phyloP scores from a whole-genome alignment of 345 rosid species.

The Ceriops tagal region DNA sequence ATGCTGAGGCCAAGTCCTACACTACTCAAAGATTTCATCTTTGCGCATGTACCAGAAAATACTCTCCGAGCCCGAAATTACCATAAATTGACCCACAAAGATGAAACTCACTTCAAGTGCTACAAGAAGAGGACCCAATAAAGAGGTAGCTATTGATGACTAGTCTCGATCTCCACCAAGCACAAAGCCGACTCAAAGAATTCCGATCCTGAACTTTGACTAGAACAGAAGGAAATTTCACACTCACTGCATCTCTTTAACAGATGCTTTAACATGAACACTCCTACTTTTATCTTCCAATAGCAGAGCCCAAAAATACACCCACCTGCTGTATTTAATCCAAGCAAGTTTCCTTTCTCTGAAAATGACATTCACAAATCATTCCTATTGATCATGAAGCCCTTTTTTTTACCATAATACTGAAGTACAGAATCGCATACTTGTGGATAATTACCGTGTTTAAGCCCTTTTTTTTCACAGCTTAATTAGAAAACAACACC shows the following conservation, averaged over 20 bases:
- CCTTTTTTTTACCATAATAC: slow-evolving; percentile 14
- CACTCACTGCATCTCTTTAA: slow-evolving; percentile 18
- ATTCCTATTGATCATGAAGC: slow-evolving; percentile 27
- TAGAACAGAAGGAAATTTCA: slow-evolving; percentile 17
- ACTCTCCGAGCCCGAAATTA: slow-evolving; percentile 4
- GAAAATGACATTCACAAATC: slow-evolving; percentile 37
- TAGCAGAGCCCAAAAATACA: slow-evolving; percentile 7
- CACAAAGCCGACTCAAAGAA: slow-evolving; percentile 21
- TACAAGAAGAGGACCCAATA: slow-evolving; percentile 1
- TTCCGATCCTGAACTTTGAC: slow-evolving; percentile 29
- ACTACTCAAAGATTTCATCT: slow-evolving; percentile 86
- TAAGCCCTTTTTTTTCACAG: not conserved
- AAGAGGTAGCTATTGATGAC: slow-evolving; percentile 7
- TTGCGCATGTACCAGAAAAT: not conserved
- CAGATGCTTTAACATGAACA: slow-evolving; percentile 16
- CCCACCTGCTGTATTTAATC: slow-evolving; percentile 23
- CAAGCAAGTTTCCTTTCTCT: slow-evolving; percentile 22
- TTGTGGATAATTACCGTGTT: slow-evolving; percentile 19
- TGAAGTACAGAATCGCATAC: slow-evolving; percentile 19
- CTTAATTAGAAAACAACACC: not conserved
- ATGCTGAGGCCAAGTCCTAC: slow-evolving; percentile 91
- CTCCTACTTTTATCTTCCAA: slow-evolving; percentile 30
- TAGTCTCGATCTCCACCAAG: slow-evolving; percentile 32
- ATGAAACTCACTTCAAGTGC: not conserved
- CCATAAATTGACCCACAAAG: slow-evolving; percentile 8